Conservation (phyloP, 495 filamentous ascomycete genomes). For the Oleoguttula mirabilis region DNA sequence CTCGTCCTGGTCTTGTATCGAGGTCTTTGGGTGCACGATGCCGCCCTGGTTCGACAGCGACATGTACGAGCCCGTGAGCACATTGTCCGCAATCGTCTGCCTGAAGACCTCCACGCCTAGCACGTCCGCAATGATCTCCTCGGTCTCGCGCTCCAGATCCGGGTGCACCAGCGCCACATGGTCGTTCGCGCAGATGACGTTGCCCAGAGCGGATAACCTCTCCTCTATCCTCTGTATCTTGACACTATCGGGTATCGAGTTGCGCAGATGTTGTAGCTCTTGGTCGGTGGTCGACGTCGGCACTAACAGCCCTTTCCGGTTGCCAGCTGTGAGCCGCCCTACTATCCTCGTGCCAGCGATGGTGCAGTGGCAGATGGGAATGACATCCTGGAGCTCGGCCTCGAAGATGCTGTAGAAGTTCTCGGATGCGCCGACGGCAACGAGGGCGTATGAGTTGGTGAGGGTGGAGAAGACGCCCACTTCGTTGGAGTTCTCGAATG, state of each 20-base stretch:
- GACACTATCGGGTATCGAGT: conserved; percentile 77
- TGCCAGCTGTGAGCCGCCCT: conserved; percentile 87
- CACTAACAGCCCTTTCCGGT: conserved; percentile 91
- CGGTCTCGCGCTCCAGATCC: conserved; percentile 78
- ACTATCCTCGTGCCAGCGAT: conserved; percentile 95
- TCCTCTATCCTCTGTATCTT: conserved; percentile 95
- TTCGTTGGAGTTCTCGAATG: conserved; percentile 51
- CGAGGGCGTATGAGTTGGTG: conserved; percentile 89
- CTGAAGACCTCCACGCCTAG: conserved; percentile 97
- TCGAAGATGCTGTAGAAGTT: conserved; percentile 99
- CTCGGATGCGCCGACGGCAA: conserved; percentile 87
- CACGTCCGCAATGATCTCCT: conserved; percentile 69
- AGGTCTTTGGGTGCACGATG: conserved; percentile 92
- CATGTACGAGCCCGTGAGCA: conserved; percentile 93
- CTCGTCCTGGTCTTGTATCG: conserved; percentile 94
- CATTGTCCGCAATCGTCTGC: conserved; percentile 93
- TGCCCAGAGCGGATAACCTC: conserved; percentile 86
- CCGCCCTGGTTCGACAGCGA: conserved; percentile 90
- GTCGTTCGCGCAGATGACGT: conserved; percentile 93
- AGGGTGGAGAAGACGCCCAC: conserved; percentile 93
- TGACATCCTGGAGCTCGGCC: conserved; percentile 90
- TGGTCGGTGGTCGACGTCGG: conserved; percentile 95
- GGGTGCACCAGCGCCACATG: conserved; percentile 93
- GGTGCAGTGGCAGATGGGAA: conserved; percentile 94
- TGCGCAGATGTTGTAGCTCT: conserved; percentile 92